Evolutionary conservation across 139 green algal species (phyloP).

Genomic region (Choricystis sp.): DNA sequence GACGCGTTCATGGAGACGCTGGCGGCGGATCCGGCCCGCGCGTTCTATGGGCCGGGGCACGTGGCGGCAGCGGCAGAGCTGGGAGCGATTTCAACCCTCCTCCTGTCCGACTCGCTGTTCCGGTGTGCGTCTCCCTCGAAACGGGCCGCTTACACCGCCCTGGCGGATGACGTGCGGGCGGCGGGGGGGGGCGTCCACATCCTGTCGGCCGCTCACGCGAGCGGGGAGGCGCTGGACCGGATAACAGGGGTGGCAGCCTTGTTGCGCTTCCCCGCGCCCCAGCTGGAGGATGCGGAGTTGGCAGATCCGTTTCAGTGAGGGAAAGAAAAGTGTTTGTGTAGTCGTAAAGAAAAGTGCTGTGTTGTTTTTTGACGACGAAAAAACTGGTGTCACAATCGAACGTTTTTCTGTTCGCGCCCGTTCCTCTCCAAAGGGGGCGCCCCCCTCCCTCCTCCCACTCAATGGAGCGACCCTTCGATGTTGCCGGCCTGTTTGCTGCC

Average conservation of each 20-base stretch:
- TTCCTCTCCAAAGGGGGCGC: too few relatives aligned
- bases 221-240: constrained; percentile 74
- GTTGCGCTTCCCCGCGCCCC: constrained; percentile 77
- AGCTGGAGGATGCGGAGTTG: constrained; percentile 71
- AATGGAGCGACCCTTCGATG: too few relatives aligned
- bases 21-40: constrained; percentile 35
- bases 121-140: constrained; percentile 45
- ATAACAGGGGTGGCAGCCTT: constrained; percentile 75
- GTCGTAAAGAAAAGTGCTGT: too few relatives aligned
- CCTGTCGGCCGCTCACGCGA: constrained; percentile 59
- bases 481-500: too few relatives aligned
- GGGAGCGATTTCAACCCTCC: constrained; percentile 51
- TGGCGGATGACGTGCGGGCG: constrained; percentile 70
- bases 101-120: constrained; percentile 76
- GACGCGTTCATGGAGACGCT: constrained; percentile 80
- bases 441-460: too few relatives aligned
- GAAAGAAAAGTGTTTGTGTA: too few relatives aligned
- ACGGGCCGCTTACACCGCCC: constrained; percentile 36
- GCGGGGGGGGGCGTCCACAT: constrained; percentile 62
- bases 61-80: constrained; percentile 48
- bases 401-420: too few relatives aligned
- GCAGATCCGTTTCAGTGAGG: too few relatives aligned
- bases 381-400: too few relatives aligned
- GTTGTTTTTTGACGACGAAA: too few relatives aligned
- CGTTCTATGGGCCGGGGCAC: constrained; percentile 85